Conservation (phyloP, 345 rosid genomes). For the Toxicodendron radicans region DNA sequence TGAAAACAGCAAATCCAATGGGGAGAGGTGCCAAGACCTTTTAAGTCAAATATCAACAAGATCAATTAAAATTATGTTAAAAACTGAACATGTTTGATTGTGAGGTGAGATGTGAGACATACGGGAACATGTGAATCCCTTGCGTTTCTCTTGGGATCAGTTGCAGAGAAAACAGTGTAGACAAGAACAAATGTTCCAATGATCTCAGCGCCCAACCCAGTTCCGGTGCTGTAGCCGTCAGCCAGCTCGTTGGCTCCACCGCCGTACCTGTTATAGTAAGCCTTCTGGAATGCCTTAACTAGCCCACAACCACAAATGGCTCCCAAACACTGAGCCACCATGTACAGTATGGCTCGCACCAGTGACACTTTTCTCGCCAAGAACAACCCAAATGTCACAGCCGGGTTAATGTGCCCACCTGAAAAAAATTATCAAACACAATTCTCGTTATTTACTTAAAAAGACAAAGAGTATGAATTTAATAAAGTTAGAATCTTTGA, state of each 20-base stretch:
- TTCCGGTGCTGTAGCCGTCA: slow-evolving; percentile 56
- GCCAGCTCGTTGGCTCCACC: slow-evolving; percentile 61
- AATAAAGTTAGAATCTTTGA: no score
- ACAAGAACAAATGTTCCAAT: slow-evolving; percentile 68
- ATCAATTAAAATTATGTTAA: neutral
- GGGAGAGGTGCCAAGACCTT: slow-evolving; percentile 71
- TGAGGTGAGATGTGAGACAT: slow-evolving; percentile 11
- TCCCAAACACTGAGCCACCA: slow-evolving; percentile 69
- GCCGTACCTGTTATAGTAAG: slow-evolving; percentile 49
- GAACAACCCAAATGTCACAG: slow-evolving; percentile 66
- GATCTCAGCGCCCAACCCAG: slow-evolving; percentile 66
- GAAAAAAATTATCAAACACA: slow-evolving; percentile 6
- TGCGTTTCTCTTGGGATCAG: slow-evolving; percentile 64
- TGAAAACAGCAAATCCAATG: slow-evolving; percentile 67
- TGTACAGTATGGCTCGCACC: slow-evolving; percentile 57
- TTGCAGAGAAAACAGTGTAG: slow-evolving; percentile 67
- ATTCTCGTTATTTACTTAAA: neutral
- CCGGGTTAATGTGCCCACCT: slow-evolving; percentile 81
- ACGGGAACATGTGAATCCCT: slow-evolving; percentile 71
- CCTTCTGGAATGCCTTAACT: slow-evolving; percentile 56
- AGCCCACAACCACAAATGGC: slow-evolving; percentile 66
- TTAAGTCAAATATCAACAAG: neutral
- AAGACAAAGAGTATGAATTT: no score
- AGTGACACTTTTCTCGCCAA: slow-evolving; percentile 62
- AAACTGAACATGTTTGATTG: no score